Evolutionary conservation across 202 grass and related monocot genomes (phyloP), one percentile per base, ranked within the genome.

Genomic region (Zoysia matrella): DNA sequence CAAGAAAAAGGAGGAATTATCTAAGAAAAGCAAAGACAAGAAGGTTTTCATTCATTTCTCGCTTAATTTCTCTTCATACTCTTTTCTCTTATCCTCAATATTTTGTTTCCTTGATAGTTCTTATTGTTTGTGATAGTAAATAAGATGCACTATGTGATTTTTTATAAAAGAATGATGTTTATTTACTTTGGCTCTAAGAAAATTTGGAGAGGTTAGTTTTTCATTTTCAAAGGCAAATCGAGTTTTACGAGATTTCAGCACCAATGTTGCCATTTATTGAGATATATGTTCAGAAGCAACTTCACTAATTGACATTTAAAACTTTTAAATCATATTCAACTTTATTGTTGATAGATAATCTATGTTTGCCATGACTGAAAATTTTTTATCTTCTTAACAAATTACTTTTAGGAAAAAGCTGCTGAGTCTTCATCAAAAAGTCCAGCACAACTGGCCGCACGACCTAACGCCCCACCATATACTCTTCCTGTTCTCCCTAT

Each of bases 11-110:
- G 94, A 97, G 44, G 94, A 97, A 13, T 80, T 91, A 83, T 44
- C 89, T 73, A 97, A 86, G 85, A 97, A 94, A 86, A 94, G 52
- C 83, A 97, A 92, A 89, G 94, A 94, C 86, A 97, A 97, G 82
- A 97, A 97, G 91, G 94, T 97, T 65, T 36, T 36, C 30, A 36
- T n/a, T 50, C 11, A 54, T 46, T 16, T 44, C 15, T 36, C 7
- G 0, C 14, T 47, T 69, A 30, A 4, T 13, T 60, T 69, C 16
- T 46, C 44, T 13, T 45, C 64, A 7, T 13, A 77, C 44, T 36
- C 36, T 30, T 44, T 16, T 57, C 10, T 82, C 70, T 73, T 71
- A 15, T 80, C 18, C 0, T 13, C 6, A 8, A 11, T 60, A 42
- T 57, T 54, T 18, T n/a, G 30, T 43, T 42, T 43, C 44, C 71